Evolutionary conservation across 306 rosid species (phyloP), one percentile per base, ranked within the genome.

Genomic region (Gastrolobium bilobum): DNA sequence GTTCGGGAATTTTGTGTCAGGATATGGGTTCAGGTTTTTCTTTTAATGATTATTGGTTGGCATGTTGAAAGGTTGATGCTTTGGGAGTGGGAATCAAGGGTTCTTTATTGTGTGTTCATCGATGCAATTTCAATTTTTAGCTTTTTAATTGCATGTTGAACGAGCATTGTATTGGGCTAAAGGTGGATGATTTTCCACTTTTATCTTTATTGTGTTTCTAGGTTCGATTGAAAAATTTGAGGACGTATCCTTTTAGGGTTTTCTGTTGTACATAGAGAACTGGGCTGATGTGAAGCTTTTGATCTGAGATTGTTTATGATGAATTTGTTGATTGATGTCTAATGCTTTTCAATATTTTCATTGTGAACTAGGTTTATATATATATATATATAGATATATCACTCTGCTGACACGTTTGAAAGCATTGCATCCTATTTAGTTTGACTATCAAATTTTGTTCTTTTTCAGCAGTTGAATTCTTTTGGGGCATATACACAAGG

Each of bases 401-500:
- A 48, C 37, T 4, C 10, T 20, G 26, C 26, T 20, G 26, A 2
- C 14, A 5, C 34, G 26, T 46, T 37, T 50, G 44, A 42, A 53
- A 51, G 62, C 69, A 46, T 34, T 52, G 5, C 42, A 58, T 59
- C 61, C 15, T 59, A 47, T 58, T 38, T 50, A 7, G 26, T 64
- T 57, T 54, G 33, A 43, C 13, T 51, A 47, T 31, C 54, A 39
- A n/a, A 8, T 54, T 26, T 47, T 82, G 38, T 62, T 53, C 35
- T 53, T 53, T 84, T 81, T 71, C 82, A 80, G 91, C 51, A 71
- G 59, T 71, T 66, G 68, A 75, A 71, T 40, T 59, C 57, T 80
- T 73, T 20, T 4, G 65, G 33, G 79, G 80, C 51, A 44, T 67
- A 66, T 14, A 52, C 35, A 9, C 15, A 64, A 76, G 53, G 4